Evolutionary conservation across 495 filamentous ascomycete genomes (phyloP), one percentile per base, ranked within the genome.

Genomic region (Trichoderma virens): DNA sequence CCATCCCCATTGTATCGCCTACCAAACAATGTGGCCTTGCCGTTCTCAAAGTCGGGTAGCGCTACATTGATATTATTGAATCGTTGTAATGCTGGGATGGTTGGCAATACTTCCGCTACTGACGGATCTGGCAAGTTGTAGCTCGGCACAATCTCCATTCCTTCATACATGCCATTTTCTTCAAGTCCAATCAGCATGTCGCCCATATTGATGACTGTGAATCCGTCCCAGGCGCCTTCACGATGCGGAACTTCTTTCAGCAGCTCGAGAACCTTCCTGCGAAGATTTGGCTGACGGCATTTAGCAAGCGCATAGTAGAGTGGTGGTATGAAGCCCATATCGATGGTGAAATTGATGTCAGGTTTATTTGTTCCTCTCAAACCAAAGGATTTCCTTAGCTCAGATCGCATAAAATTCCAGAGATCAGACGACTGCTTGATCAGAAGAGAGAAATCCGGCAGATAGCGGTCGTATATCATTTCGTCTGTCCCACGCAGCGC

Each of bases 241-340:
- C 79, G 74, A 67, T 85, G 82, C 5, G 71, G 66, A 7, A 70
- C 64, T 0, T 62, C 54, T 25, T 65, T 61, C 16, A 87, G 66
- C 11, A 82, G 65, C 16, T 61, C 31, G 18, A 85, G 68, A 0
- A 83, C 83, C 7, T 78, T 70, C 4, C 70, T 67, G 45, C 83
- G 69, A 32, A 85, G 70, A 1, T 66, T 67, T 20, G 68, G 74
- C n/a, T 79, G 73, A n/a, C 82, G 83, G 62, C 84, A 87, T 65
- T 85, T 84, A n/a, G 82, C 63, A 1, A 80, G 81, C 0, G 77
- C 75, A 69, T 75, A 83, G 65, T 82, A 86, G 5, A 86, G 66
- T 0, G 82, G 80, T 9, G 78, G 74, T 8, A 84, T 79, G 62
- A 76, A 79, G 16, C 82, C 80, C 30, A 78, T 73, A 65, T 85